These are phyloP conservation scores for Tricholoma matsutake DNA, from an alignment of 768 basidiomycete species.

Conservation along the genomic window DNA sequence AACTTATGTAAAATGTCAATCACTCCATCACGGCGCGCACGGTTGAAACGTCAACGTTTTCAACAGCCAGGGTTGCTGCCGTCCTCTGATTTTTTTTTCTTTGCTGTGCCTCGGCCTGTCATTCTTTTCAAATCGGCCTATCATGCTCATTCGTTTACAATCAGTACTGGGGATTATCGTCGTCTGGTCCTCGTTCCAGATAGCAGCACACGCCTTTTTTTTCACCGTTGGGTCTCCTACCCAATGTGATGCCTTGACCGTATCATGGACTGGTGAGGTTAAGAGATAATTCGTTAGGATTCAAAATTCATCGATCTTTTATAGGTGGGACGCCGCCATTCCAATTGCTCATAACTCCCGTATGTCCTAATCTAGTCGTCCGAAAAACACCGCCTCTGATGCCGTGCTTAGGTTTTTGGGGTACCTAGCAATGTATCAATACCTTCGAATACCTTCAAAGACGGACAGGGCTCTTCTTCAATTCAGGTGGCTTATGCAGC, in stretches of 20 bases:
- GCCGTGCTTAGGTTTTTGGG: constrained; percentile 43
- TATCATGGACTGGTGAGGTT: constrained; percentile 61
- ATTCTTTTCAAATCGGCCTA: constrained; percentile 17
- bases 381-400: too few species aligned
- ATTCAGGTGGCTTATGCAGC: constrained; percentile 41
- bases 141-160: constrained; percentile 3
- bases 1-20: too few species aligned
- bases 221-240: constrained; percentile 43
- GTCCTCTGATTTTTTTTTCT: neutral
- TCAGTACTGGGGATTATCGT: constrained; percentile 19
- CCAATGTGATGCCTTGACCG: constrained; percentile 57
- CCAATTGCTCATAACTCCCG: constrained; percentile 48
- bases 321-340: constrained; percentile 63
- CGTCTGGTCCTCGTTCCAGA: constrained; percentile 19
- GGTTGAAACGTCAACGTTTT: too few species aligned
- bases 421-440: constrained; percentile 52
- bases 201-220: constrained; percentile 40
- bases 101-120: constrained; percentile 10
- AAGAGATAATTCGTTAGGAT: neutral
- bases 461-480: constrained; percentile 52
- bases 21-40: too few species aligned
- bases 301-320: constrained; percentile 7
- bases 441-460: constrained; percentile 49
- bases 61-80: too few species aligned
- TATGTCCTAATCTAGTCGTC: constrained; percentile 24